phyloP scores from a whole-genome alignment of 768 basidiomycete species.

The Rhodotorula kratochvilovae region DNA sequence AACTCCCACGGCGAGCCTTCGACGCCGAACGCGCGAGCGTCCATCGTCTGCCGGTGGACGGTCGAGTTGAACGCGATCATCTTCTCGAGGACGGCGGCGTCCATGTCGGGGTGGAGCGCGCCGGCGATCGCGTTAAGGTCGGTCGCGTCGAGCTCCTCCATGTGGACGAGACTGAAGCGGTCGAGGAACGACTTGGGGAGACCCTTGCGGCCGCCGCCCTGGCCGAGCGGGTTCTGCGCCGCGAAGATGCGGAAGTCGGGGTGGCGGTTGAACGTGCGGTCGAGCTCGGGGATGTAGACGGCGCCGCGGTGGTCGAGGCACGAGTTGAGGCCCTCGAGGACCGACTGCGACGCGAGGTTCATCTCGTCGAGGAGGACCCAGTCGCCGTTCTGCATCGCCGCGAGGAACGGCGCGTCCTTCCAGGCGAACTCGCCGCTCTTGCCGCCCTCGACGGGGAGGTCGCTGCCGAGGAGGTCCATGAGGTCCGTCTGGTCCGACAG shows the following conservation, averaged over 20 bases:
- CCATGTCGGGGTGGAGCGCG: conserved; percentile 63
- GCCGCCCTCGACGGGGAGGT: conserved; percentile 89
- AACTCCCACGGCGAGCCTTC: conserved; percentile 81
- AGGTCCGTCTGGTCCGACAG: conserved; percentile 97
- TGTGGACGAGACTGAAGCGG: conserved; percentile 94
- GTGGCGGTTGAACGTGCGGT: conserved; percentile 78
- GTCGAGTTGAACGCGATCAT: conserved; percentile 80
- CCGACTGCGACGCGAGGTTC: conserved; percentile 95
- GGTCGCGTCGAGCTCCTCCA: conserved; percentile 71
- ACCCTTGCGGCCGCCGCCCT: conserved; percentile 95
- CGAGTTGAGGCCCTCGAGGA: conserved; percentile 94
- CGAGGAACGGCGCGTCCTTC: conserved; percentile 94
- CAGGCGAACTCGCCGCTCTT: conserved; percentile 87
- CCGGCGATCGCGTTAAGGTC: conserved; percentile 76
- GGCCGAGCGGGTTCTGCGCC: conserved; percentile 90
- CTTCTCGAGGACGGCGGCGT: conserved; percentile 55
- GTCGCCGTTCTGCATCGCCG: conserved; percentile 85
- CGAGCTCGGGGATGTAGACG: conserved; percentile 91
- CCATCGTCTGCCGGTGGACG: conserved; percentile 64
- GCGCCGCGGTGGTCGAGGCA: conserved; percentile 91
- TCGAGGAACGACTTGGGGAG: conserved; percentile 96
- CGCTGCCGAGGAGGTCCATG: conserved; percentile 90
- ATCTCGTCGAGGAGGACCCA: conserved; percentile 99
- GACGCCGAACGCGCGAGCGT: conserved; percentile 57
- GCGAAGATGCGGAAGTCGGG: conserved; percentile 96